Evolutionary conservation across 495 filamentous ascomycete species (phyloP).

Genomic region (Penicillium odoratum): DNA sequence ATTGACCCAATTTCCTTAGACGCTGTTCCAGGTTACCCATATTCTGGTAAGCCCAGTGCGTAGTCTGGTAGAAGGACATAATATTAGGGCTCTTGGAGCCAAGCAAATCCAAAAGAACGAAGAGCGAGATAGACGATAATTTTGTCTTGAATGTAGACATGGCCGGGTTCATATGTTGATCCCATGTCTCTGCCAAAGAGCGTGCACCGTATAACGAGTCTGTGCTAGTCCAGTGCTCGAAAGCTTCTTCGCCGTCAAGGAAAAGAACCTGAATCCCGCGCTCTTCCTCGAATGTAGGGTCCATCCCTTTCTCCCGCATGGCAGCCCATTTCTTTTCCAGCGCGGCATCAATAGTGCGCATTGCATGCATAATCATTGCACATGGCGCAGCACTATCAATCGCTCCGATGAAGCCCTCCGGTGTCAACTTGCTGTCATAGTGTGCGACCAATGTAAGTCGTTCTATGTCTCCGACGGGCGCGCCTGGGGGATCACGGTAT

Average conservation of each 20-base stretch:
- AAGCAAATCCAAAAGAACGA: constrained; percentile 90
- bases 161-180: constrained; percentile 60
- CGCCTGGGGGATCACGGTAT: constrained; percentile 87
- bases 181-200: constrained; percentile 76
- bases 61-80: constrained; percentile 79
- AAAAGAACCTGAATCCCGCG: constrained; percentile 87
- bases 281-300: constrained; percentile 59
- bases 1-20: constrained; percentile 56
- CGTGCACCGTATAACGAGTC: constrained; percentile 90
- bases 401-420: constrained; percentile 88
- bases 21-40: constrained; percentile 69
- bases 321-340: constrained; percentile 77
- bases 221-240: constrained; percentile 68
- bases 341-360: constrained; percentile 74
- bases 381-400: constrained; percentile 92
- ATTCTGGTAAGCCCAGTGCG: constrained; percentile 88
- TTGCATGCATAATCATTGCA: constrained; percentile 86
- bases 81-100: constrained; percentile 69
- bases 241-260: constrained; percentile 94
- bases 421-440: constrained; percentile 83
- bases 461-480: constrained; percentile 67
- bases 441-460: constrained; percentile 87
- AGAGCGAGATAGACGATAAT: constrained; percentile 77
- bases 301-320: constrained; percentile 59
- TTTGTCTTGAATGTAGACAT: constrained; percentile 71